Conservation (phyloP, 1,284 basidiomycete species). For the Moesziomyces parantarcticus region DNA sequence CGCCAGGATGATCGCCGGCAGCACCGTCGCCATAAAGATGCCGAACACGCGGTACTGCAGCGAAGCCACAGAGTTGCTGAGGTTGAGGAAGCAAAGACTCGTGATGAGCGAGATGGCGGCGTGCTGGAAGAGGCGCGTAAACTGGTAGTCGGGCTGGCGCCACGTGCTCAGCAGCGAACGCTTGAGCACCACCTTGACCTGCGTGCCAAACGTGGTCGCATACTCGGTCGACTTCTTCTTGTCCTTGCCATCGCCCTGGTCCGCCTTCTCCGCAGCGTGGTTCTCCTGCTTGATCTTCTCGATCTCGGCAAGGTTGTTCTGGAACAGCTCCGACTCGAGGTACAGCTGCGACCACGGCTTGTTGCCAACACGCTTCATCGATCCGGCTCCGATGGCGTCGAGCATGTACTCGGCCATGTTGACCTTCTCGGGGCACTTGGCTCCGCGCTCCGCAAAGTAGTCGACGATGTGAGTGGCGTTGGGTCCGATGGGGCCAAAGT, state of each 20-base stretch:
- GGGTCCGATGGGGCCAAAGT: constrained; percentile 38
- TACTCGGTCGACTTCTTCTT: constrained; percentile 22
- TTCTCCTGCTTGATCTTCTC: constrained; percentile 31
- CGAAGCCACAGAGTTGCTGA: constrained; percentile 17
- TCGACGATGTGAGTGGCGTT: constrained; percentile 36
- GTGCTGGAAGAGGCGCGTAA: constrained; percentile 43
- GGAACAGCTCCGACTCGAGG: constrained; percentile 28
- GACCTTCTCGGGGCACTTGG: constrained; percentile 69
- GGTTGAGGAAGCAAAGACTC: constrained; percentile 39
- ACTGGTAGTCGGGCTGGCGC: constrained; percentile 70
- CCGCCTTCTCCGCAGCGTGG: constrained; percentile 3
- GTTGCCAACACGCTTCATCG: constrained; percentile 57
- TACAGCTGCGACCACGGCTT: constrained; percentile 77
- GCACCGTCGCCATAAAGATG: constrained; percentile 40
- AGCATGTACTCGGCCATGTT: constrained; percentile 72
- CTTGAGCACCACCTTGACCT: constrained; percentile 30
- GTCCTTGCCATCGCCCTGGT: not conserved
- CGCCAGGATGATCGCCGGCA: constrained; percentile 36
- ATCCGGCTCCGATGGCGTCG: constrained; percentile 68
- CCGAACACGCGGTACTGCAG: constrained; percentile 37
- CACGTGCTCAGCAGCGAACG: constrained; percentile 74
- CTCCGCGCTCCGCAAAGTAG: constrained; percentile 39
- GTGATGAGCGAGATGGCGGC: constrained; percentile 37
- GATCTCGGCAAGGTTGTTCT: constrained; percentile 23
- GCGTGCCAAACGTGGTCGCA: constrained; percentile 47